Evolutionary conservation across 345 rosid genomes (phyloP).

Genomic region (Eucalyptus curtisii): DNA sequence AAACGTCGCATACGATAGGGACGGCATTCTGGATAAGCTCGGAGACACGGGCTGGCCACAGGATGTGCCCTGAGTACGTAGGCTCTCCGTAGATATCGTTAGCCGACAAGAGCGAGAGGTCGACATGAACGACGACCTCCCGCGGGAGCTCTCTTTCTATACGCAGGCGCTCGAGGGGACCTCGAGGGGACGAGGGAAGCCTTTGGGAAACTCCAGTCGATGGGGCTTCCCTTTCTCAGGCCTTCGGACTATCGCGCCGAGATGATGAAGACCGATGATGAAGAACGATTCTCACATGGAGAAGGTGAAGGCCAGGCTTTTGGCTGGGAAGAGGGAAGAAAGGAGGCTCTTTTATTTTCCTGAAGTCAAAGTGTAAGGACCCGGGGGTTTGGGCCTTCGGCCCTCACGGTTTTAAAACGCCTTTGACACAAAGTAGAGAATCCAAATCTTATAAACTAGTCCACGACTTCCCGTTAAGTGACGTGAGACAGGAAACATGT

Average conservation of each 20-base stretch:
- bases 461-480: too few species aligned
- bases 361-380: too few species aligned
- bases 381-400: too few species aligned
- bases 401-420: too few species aligned
- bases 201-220: conserved; percentile 41
- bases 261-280: conserved; percentile 80
- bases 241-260: conserved; percentile 70
- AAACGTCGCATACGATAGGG: conserved; percentile 43
- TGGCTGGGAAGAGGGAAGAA: conserved; percentile 36
- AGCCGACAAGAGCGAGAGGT: conserved; percentile 59
- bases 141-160: conserved; percentile 62
- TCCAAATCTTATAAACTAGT: too few species aligned
- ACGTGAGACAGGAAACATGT: too few species aligned
- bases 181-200: conserved; percentile 59
- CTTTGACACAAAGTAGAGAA: too few species aligned
- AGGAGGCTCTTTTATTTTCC: too few species aligned
- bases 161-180: conserved; percentile 69
- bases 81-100: conserved; percentile 42
- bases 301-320: conserved; percentile 64
- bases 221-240: conserved; percentile 64
- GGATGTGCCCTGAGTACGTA: conserved; percentile 52
- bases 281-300: conserved; percentile 69
- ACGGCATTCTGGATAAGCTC: conserved; percentile 60
- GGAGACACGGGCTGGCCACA: conserved; percentile 76
- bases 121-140: conserved; percentile 79